These are phyloP conservation scores for Debaryomyces subglobosus DNA, from an alignment of 1,139 yeast species.

Conservation along the genomic window DNA sequence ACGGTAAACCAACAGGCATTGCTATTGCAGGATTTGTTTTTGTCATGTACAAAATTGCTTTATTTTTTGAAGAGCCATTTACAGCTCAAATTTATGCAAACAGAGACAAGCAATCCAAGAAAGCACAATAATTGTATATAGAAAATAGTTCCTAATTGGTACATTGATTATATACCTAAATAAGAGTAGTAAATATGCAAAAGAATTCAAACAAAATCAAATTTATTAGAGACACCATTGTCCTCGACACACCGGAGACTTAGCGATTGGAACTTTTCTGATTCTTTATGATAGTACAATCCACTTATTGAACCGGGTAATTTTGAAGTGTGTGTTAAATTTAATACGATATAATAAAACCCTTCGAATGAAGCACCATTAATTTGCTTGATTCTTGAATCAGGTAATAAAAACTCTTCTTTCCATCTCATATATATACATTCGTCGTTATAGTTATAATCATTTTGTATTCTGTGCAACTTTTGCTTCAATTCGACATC, in stretches of 20 bases:
- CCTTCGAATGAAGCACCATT: slow-evolving; percentile 92
- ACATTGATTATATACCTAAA: background rate
- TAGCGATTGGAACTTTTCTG: slow-evolving; percentile 71
- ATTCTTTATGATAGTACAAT: slow-evolving; percentile 74
- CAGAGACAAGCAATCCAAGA: slow-evolving; percentile 14
- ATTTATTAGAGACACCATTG: slow-evolving; percentile 28
- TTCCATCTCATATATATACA: slow-evolving; percentile 90
- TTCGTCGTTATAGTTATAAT: slow-evolving; percentile 37
- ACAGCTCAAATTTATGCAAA: slow-evolving; percentile 85
- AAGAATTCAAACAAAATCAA: slow-evolving; percentile 24
- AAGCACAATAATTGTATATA: slow-evolving; percentile 3
- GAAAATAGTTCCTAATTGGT: background rate
- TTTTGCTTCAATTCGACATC: slow-evolving; percentile 31
- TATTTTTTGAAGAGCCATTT: slow-evolving; percentile 92
- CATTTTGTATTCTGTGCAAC: slow-evolving; percentile 34
- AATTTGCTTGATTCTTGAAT: slow-evolving; percentile 65
- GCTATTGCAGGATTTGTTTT: slow-evolving; percentile 71
- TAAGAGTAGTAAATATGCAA: background rate
- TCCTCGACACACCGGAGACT: slow-evolving; percentile 39
- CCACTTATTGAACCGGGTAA: slow-evolving; percentile 71
- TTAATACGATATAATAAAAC: slow-evolving; percentile 83
- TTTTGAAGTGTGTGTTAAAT: slow-evolving; percentile 47
- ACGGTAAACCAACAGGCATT: slow-evolving; percentile 88
- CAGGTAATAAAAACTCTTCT: slow-evolving; percentile 84
- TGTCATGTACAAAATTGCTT: slow-evolving; percentile 81